These are phyloP conservation scores for Hymenoscyphus scutula DNA, from an alignment of 2,329 filamentous ascomycete genomes.

Conservation along the genomic window DNA sequence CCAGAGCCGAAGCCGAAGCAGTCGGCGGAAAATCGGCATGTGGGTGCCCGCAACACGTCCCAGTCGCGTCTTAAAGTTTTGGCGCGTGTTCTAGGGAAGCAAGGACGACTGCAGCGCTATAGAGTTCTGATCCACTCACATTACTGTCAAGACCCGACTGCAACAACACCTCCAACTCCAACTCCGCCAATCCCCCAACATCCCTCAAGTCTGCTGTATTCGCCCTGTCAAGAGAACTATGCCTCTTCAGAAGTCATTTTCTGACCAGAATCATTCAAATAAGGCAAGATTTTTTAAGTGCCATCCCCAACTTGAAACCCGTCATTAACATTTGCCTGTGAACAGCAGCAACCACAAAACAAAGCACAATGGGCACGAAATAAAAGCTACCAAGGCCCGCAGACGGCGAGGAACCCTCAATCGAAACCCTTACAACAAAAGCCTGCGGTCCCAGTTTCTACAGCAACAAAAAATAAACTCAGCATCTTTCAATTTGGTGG, in stretches of 20 bases:
- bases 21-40: too few relatives aligned
- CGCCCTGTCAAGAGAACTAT: constrained; percentile 23
- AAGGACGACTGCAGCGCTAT: background rate
- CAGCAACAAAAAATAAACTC: constrained; percentile 59
- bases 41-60: background rate
- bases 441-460: constrained; percentile 42
- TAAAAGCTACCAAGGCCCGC: constrained; percentile 33
- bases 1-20: too few relatives aligned
- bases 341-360: constrained; percentile 22
- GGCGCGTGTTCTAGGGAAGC: background rate
- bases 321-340: background rate
- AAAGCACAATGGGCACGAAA: constrained; percentile 33
- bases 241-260: constrained; percentile 39
- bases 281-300: constrained; percentile 16
- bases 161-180: background rate
- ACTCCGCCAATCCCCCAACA: background rate
- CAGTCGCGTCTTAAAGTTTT: too few relatives aligned
- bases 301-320: background rate
- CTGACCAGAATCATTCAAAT: constrained; percentile 36
- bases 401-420: constrained; percentile 14
- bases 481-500: constrained; percentile 53
- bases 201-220: background rate
- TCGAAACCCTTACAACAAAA: constrained; percentile 32
- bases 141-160: background rate
- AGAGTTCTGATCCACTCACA: background rate